Base-by-base conservation (phyloP, 2,329 filamentous ascomycete species). In the Lizonia empirigonia region DNA sequence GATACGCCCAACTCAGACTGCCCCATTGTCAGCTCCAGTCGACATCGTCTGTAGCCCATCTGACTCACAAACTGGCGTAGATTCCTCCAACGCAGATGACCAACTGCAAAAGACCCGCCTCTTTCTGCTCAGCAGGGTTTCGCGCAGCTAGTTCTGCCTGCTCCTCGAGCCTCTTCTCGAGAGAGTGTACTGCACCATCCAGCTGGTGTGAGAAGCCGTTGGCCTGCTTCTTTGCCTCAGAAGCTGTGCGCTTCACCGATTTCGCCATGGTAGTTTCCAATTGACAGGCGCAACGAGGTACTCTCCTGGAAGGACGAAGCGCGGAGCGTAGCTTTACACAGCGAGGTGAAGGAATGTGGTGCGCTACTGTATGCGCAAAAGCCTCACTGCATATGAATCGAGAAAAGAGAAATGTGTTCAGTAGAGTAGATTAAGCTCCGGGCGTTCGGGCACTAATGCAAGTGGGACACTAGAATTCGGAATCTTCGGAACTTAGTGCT, bases 41-140 rank as follows among this genome's bases (percentile, higher is more conserved):
- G 10, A 3, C 18, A 20, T 12, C 22, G 7, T 16, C 12, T n/a
- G 1, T 15, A 24, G 12, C 9, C 5, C 22, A 2, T 7, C 6
- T 8, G 8, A 62, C 76, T 54, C 83, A 97, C 93, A 99, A 99
- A 27, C 92, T 96, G 27, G 88, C 91, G 74, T 99, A 99, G 64
- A 99, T 99, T 53, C 94, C 94, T 6, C 86, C 86, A n/a, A 97
- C 91, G 59, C 92, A 93, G 55, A 96, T 84, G 39, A 92, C 76
- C 48, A 97, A 83, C 74, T 96, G 89, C 65, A 88, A 69, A 23
- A 90, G 71, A 4, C 90, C 89, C 7, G 87, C 65, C 55, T 73
- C 63, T 51, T 67, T 73, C 58, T 71, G 67, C 56, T 71, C 67
- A 32, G 59, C 55, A 2, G 68, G 68, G 41, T 71, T 63, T 15